Conservation (phyloP, 495 filamentous ascomycete species). For the Parmelia sp. region DNA sequence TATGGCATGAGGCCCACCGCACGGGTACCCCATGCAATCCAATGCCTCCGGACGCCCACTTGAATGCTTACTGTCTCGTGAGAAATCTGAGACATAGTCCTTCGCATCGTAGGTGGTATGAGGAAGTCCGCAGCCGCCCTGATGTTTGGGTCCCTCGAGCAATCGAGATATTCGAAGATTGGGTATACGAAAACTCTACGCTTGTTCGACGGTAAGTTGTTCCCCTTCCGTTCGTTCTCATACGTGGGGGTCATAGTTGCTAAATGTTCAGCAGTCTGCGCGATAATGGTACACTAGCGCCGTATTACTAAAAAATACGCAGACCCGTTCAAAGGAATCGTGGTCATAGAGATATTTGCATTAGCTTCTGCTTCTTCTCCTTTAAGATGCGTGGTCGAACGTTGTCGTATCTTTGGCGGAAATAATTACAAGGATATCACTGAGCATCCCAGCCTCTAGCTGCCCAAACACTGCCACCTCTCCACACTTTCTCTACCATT, state of each 20-base stretch:
- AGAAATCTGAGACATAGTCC: not conserved
- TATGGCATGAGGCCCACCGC: not conserved
- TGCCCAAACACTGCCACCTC: not conserved
- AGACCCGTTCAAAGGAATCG: too few species aligned
- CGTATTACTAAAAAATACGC: not conserved
- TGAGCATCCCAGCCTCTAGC: not conserved
- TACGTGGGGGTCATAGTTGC: not conserved
- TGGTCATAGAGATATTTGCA: not conserved
- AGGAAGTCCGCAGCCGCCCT: not conserved
- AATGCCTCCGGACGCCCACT: not conserved
- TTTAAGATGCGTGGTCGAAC: too few species aligned
- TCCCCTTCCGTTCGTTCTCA: not conserved
- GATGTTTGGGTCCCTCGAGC: not conserved
- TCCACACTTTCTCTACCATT: not conserved
- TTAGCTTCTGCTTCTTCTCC: not conserved
- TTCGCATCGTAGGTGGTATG: not conserved
- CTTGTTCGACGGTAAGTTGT: not conserved
- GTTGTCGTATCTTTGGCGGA: not conserved
- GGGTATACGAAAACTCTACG: not conserved
- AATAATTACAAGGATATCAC: not conserved
- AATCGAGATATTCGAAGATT: not conserved
- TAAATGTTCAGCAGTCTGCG: not conserved
- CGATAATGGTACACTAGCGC: not conserved
- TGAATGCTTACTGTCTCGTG: not conserved
- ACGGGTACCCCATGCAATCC: not conserved